phyloP scores from a whole-genome alignment of 2,329 filamentous ascomycete species.

The Zasmidium cellare region DNA sequence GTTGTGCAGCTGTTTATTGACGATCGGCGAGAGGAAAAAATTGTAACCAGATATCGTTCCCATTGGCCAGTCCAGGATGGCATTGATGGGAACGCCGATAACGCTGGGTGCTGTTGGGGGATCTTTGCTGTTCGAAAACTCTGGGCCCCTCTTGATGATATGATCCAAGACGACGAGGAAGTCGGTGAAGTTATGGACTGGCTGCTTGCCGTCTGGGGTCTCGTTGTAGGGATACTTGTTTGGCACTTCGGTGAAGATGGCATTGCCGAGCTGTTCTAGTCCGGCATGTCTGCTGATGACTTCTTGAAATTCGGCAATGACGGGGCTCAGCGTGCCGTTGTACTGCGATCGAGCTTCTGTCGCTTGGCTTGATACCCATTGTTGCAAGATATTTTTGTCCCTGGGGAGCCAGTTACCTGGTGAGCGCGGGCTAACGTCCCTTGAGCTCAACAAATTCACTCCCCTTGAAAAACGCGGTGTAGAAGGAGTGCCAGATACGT shows the following conservation, averaged over 20 bases:
- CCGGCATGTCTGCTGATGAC: neutral
- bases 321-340: neutral
- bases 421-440: neutral
- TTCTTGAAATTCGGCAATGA: neutral
- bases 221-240: constrained; percentile 57
- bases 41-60: constrained; percentile 54
- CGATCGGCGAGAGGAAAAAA: constrained; percentile 52
- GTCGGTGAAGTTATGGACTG: constrained; percentile 65
- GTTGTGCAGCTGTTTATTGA: constrained; percentile 54
- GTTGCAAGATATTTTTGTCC: neutral
- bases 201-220: constrained; percentile 61
- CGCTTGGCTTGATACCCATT: neutral
- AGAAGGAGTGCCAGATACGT: too few species aligned
- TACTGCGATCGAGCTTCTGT: neutral
- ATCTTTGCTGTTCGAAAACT: neutral
- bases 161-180: constrained; percentile 69
- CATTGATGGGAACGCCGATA: constrained; percentile 57
- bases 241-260: constrained; percentile 66
- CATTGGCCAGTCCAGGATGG: constrained; percentile 61
- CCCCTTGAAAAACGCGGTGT: too few species aligned
- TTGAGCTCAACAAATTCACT: too few species aligned
- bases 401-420: neutral
- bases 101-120: constrained; percentile 39
- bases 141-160: constrained; percentile 30
- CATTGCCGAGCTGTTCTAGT: constrained; percentile 28